phyloP scores from a whole-genome alignment of 768 basidiomycete species.

The Pleurotus pulmonarius region DNA sequence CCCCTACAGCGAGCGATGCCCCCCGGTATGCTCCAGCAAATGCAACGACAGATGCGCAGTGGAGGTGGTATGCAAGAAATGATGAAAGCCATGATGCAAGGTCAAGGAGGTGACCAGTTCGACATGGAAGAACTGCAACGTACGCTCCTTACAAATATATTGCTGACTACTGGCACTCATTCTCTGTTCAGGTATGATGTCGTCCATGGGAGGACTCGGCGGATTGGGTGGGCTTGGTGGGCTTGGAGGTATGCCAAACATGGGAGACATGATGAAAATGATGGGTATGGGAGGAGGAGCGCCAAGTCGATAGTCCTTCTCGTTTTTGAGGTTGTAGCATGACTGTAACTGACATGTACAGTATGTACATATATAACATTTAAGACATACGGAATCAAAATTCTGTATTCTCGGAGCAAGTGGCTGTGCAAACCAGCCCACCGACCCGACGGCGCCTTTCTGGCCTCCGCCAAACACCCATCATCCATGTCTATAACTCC shows the following conservation, averaged over 20 bases:
- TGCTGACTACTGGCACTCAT: neutral
- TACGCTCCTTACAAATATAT: slow-evolving; percentile 28
- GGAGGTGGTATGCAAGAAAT: slow-evolving; percentile 95
- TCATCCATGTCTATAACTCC: slow-evolving; percentile 50
- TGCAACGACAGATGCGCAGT: slow-evolving; percentile 76
- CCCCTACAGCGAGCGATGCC: slow-evolving; percentile 77
- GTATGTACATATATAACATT: too few relatives aligned
- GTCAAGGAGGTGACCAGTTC: slow-evolving; percentile 82
- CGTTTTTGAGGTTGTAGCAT: too few relatives aligned
- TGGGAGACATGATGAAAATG: slow-evolving; percentile 84
- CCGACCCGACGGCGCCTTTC: neutral
- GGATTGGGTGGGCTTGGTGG: slow-evolving; percentile 60
- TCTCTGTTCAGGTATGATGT: slow-evolving; percentile 70
- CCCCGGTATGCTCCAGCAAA: slow-evolving; percentile 91
- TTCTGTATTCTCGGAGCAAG: neutral
- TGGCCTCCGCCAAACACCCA: neutral
- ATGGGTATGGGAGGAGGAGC: slow-evolving; percentile 69
- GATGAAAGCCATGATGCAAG: slow-evolving; percentile 99
- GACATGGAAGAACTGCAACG: slow-evolving; percentile 97
- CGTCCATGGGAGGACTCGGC: slow-evolving; percentile 75
- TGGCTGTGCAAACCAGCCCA: neutral
- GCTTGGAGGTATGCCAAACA: slow-evolving; percentile 57
- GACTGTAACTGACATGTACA: too few relatives aligned
- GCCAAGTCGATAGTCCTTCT: neutral
- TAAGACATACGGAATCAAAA: neutral